Evolutionary conservation across 2,329 filamentous ascomycete species (phyloP), one percentile per base, ranked within the genome.

Genomic region (Sordariomycetes sp.): DNA sequence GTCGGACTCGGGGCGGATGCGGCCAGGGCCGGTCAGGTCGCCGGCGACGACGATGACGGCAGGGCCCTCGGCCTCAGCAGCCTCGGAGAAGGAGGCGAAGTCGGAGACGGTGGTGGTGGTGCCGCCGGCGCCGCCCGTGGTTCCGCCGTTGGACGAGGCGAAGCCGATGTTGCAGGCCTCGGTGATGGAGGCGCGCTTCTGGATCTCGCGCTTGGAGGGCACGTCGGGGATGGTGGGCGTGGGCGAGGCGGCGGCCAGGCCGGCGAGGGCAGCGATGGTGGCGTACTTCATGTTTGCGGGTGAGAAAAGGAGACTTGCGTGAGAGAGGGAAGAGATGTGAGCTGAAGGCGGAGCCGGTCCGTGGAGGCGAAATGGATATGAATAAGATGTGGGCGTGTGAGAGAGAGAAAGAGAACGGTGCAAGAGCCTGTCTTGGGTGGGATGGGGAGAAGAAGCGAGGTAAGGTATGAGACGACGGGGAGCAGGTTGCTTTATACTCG

Each of bases 1-100:
- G 50, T 66, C 58, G 37, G 58, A 61, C 14, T 53, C 51, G 16
- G 64, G 52, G 19, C 51, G 46, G 35, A 58, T 44, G 1, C 28
- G 40, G 8, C 46, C 44, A 17, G 32, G 44, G 7, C 52, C 52
- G 2, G 43, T 41, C 16, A 55, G 42, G 29, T 46, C 39, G 9
- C 52, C 52, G 3, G 42, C 46, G 11, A 55, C 44, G 8, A 55
- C 42, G 20, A 55, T 54, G 7, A 46, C 53, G 1, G 54, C 42
- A 18, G 52, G 49, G 0, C 36, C 52, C 3, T 45, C 39, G 3
- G 39, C 41, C 37, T 49, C 40, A 6, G 50, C 52, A 4, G 52
- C 52, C 14, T 43, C 48, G 2, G 47, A 38, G 4, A 55, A 50
- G 20, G 43, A 44, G 6, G 40, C 44, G 4, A 51, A 42, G 2